A percentile compares a stretch with the other conserved stretches of the same genome.
Conservation (phyloP, 441 rosid genomes). For the Erysimum pusillum region DNA sequence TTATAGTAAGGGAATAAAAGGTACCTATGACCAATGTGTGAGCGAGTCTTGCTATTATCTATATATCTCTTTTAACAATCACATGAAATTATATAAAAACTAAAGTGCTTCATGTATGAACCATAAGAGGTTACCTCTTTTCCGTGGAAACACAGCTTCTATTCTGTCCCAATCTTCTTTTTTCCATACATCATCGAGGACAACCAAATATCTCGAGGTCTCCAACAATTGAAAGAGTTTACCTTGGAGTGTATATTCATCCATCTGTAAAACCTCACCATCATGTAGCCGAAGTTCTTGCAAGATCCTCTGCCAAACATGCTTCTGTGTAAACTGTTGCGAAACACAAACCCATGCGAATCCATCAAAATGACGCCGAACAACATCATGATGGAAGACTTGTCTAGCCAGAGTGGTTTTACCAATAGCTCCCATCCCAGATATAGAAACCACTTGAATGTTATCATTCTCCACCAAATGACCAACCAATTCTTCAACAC, state of each 20-base stretch:
- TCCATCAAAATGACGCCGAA: background rate
- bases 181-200: conserved; percentile 40
- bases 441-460: conserved; percentile 28
- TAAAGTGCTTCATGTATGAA: background rate
- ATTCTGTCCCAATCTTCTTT: background rate
- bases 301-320: conserved; percentile 40
- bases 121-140: conserved; percentile 4
- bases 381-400: conserved; percentile 30
- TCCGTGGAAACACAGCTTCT: background rate
- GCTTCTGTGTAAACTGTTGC: conserved; percentile 20
- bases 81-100: too few species aligned
- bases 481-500: conserved; percentile 20
- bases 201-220: conserved; percentile 32
- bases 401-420: conserved; percentile 46
- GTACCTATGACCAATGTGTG: too few species aligned
- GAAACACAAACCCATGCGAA: conserved; percentile 42
- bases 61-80: too few species aligned
- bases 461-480: conserved; percentile 24
- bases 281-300: conserved; percentile 5
- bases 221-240: conserved; percentile 16
- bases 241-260: conserved; percentile 13
- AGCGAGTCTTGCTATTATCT: too few species aligned
- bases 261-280: background rate
- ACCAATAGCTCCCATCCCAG: conserved; percentile 48
- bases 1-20: too few species aligned